Evolutionary conservation across 2,329 filamentous ascomycete species (phyloP), one percentile per base, ranked within the genome.

Genomic region (Apiospora sp.): DNA sequence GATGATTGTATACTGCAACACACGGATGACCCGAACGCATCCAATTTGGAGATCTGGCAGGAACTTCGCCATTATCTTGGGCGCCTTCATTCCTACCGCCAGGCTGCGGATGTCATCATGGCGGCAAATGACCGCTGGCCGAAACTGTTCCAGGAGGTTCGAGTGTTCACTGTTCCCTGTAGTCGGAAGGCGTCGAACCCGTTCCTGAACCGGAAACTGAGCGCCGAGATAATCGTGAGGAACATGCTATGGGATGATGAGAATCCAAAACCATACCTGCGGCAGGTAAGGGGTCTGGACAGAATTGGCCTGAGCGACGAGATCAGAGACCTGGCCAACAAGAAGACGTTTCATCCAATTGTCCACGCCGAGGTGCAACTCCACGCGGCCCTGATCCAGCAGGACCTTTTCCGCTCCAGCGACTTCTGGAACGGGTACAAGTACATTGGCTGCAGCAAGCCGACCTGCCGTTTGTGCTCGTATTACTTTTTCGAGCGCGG

Each of bases 361-460:
- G 74, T 74, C 1, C 76, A 77, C 46, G 74, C 73, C 24, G 75
- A 77, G 51, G 69, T 77, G 2, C 71, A 72, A 8, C 46, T 77
- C 19, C 72, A 75, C 12, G 69, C 73, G 1, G 71, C 46, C 30
- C 68, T 74, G 7, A 37, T 75, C 1, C 22, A 49, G 2, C 51
- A 69, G 6, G 68, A n/a, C 0, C 61, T 71, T 0, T 72, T 30
- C 27, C 48, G 37, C 3, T 58, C 74, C 3, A 14, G 48, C 0
- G 49, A 72, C 1, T 75, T 72, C 46, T 77, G 72, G 49, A 69
- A 67, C 30, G 46, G 41, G 8, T 71, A 69, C 44, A 74, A 75
- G 34, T 78, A 77, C 70, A 78, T 77, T 6, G 76, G 74, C 4
- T 73, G 72, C 68, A 78, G 76, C 73, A 77, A 78, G 71, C 76